phyloP scores from a whole-genome alignment of 495 filamentous ascomycete species.

The Daldinia loculata region DNA sequence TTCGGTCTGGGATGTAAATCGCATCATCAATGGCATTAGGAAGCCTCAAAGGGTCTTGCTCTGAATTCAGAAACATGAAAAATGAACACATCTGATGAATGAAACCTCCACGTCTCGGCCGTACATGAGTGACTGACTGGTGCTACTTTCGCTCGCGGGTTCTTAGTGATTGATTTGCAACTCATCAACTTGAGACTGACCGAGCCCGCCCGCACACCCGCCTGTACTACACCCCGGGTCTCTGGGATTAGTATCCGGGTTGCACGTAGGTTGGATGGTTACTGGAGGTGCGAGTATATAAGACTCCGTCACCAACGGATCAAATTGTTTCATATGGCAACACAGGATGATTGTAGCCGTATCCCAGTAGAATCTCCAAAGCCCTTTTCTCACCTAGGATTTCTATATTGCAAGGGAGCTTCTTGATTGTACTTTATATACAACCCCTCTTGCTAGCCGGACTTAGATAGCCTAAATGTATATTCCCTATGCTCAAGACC shows the following conservation, averaged over 20 bases:
- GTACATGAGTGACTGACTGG: constrained; percentile 13
- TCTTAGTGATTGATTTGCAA: not conserved
- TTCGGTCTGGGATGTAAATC: constrained; percentile 58
- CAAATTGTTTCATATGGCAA: not conserved
- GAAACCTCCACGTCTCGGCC: constrained; percentile 7
- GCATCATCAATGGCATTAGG: constrained; percentile 48
- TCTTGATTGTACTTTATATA: not conserved
- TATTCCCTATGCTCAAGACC: not conserved
- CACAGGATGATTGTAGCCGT: not conserved
- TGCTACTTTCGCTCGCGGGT: not conserved
- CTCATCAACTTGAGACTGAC: constrained; percentile 1
- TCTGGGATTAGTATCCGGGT: not conserved
- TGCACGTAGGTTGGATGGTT: not conserved
- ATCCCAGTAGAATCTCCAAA: not conserved
- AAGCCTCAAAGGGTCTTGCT: constrained; percentile 38
- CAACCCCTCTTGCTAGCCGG: not conserved
- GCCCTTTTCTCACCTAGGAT: not conserved
- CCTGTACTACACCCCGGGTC: not conserved
- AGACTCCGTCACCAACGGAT: not conserved
- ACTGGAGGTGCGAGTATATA: not conserved
- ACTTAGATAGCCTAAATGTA: not conserved
- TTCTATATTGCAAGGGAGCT: not conserved
- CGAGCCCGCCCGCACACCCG: not conserved
- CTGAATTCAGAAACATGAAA: constrained; percentile 42
- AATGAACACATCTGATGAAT: constrained; percentile 41